Evolutionary conservation across 1,284 basidiomycete species (phyloP), one percentile per base, ranked within the genome.

Genomic region (Lentinus polychrous): DNA sequence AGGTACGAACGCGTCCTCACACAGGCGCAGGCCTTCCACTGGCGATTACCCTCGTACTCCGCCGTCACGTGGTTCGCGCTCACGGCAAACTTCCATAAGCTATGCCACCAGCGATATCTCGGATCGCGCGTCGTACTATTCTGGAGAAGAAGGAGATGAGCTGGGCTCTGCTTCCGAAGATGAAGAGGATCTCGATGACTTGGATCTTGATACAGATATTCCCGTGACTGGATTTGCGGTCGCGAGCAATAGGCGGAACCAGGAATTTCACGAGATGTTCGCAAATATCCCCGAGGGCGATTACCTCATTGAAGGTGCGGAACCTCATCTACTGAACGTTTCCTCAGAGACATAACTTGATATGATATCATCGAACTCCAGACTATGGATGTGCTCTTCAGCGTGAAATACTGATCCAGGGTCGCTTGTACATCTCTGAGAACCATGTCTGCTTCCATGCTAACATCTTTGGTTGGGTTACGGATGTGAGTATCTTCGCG

Each of bases 391-490:
- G 96, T 64, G 96, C 95, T 0, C 67, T 98, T 11, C 92, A 96
- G 61, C 83, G 94, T 46, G 96, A 99, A 65, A 98, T 99, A 56
- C 75, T 99, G 23, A 89, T 98, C 27, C 95, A 99, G 73, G 95
- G 95, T 2, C 79, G 95, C 2, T 66, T 99, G 45, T 99, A 99
- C 67, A 91, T 99, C 20, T 98, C 94, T 1, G 96, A 99, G 68
- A 95, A 98, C 66, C 94, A 98, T 63, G 79, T 98, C 14, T 97
- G 92, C 70, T 99, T 99, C 73, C 91, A 99, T 61, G 94, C 96
- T 18, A 99, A 97, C 65, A 97, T 99, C 47, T 96, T 99, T 67
- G 95, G 95, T 40, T 99, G 95, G 95, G 88, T 97, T 49, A 98
- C 94, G 15, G 88, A 96, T 62, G 91, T 94, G 63, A 66, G 90